These are phyloP conservation scores for Lupinus albus DNA, from an alignment of 306 rosid species.

Conservation along the genomic window DNA sequence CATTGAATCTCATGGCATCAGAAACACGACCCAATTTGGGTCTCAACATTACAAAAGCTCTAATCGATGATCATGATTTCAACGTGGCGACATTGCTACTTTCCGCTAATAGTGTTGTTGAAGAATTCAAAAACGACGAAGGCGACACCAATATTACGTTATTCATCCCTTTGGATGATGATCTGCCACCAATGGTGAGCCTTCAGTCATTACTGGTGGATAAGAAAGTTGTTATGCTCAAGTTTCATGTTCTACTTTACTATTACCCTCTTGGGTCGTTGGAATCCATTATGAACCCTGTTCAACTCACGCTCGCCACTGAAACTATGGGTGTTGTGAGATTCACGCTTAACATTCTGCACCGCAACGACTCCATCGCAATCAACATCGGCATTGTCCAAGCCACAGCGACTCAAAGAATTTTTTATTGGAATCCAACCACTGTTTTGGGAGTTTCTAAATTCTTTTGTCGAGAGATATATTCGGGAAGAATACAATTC, in stretches of 20 bases:
- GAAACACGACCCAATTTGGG: constrained; percentile 74
- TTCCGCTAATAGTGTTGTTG: constrained; percentile 77
- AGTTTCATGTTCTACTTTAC: constrained; percentile 80
- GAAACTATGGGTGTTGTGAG: constrained; percentile 85
- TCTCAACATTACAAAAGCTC: constrained; percentile 72
- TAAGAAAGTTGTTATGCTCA: constrained; percentile 73
- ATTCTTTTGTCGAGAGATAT: constrained; percentile 81
- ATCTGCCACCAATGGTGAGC: constrained; percentile 58
- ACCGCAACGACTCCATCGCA: constrained; percentile 72
- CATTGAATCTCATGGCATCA: constrained; percentile 88
- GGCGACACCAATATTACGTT: constrained; percentile 94
- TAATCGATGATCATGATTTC: constrained; percentile 83
- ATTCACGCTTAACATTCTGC: constrained; percentile 82
- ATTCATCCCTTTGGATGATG: constrained; percentile 73
- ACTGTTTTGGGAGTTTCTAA: constrained; percentile 86
- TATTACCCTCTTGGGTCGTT: constrained; percentile 91
- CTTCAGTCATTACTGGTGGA: constrained; percentile 83
- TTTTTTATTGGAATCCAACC: constrained; percentile 85
- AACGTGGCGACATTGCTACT: constrained; percentile 91
- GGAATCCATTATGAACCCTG: constrained; percentile 82
- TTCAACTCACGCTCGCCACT: constrained; percentile 92
- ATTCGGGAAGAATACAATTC: constrained; percentile 61
- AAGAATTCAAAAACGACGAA: constrained; percentile 86
- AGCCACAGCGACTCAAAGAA: constrained; percentile 81
- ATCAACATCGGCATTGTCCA: constrained; percentile 81